Conservation (phyloP, 371 early-diverging fungal species). For the Apophysomyces ossiformis region DNA sequence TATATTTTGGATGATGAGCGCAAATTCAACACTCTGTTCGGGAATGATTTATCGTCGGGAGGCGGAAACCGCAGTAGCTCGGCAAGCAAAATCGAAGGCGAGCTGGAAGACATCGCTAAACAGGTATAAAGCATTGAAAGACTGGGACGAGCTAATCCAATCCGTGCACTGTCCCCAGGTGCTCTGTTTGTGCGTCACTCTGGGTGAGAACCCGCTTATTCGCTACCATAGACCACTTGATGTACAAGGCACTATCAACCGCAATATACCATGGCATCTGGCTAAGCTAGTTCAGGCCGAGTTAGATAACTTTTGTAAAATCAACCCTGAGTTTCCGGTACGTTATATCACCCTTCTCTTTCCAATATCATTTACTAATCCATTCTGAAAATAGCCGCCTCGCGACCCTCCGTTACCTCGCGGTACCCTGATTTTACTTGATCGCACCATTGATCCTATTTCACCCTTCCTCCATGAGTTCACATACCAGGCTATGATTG, state of each 20-base stretch:
- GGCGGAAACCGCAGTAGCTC: conserved; percentile 34
- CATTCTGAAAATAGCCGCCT: conserved; percentile 44
- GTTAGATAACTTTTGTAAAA: conserved; percentile 62
- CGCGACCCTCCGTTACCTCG: conserved; percentile 67
- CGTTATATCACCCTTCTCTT: conserved; percentile 3
- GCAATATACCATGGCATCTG: conserved; percentile 53
- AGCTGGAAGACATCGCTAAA: conserved; percentile 71
- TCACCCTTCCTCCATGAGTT: conserved; percentile 93
- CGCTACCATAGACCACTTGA: conserved; percentile 82
- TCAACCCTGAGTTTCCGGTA: conserved; percentile 69
- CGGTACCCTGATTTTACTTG: conserved; percentile 83
- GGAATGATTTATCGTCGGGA: conserved; percentile 18
- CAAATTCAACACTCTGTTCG: conserved; percentile 68
- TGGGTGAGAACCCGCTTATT: conserved; percentile 88
- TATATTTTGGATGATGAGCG: conserved; percentile 78
- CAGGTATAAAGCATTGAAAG: conserved; percentile 45
- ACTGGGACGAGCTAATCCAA: not conserved
- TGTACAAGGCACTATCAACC: conserved; percentile 68
- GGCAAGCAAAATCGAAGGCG: conserved; percentile 54
- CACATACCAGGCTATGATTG: conserved; percentile 93
- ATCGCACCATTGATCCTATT: conserved; percentile 86
- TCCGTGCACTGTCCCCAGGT: conserved; percentile 38
- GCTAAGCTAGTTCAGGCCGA: conserved; percentile 60
- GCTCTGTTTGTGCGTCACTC: conserved; percentile 72
- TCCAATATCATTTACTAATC: not conserved